These are phyloP conservation scores for Saccharomyces eubayanus DNA, from an alignment of 805 yeast species.

Conservation along the genomic window DNA sequence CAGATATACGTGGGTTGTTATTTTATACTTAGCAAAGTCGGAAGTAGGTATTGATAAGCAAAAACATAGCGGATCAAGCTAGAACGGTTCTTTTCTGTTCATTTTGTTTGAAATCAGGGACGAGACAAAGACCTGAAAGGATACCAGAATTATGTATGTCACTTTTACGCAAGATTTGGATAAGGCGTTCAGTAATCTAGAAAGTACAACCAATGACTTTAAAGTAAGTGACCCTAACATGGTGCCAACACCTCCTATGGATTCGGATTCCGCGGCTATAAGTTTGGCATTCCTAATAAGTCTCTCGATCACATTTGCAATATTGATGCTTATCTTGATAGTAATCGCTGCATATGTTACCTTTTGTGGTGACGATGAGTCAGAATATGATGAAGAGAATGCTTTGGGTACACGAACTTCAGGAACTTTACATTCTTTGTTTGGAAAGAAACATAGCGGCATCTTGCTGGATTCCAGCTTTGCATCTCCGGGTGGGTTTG, in stretches of 20 bases:
- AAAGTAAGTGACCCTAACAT: neutral
- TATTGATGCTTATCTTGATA: constrained; percentile 26
- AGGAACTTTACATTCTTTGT: constrained; percentile 14
- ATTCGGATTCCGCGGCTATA: constrained; percentile 24
- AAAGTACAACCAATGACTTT: neutral
- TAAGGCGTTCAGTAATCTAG: neutral
- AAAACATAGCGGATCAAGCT: neutral
- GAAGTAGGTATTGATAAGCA: neutral
- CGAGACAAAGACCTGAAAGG: neutral
- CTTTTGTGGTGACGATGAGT: constrained; percentile 28
- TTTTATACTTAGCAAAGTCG: neutral
- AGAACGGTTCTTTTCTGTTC: neutral
- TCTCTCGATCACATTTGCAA: constrained; percentile 29
- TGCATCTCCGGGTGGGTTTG: constrained; percentile 24
- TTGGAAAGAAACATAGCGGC: constrained; percentile 22
- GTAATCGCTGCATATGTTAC: constrained; percentile 29
- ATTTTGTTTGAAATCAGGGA: neutral
- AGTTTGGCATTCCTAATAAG: constrained; percentile 30
- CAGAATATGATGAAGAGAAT: constrained; percentile 28
- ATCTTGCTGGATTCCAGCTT: constrained; percentile 26
- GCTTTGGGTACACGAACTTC: constrained; percentile 5
- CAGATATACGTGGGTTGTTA: neutral
- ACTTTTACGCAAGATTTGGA: neutral
- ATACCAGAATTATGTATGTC: neutral
- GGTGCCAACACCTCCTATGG: constrained; percentile 16